Evolutionary conservation across 805 yeast species (phyloP).

Genomic region (Kazachstania africana): DNA sequence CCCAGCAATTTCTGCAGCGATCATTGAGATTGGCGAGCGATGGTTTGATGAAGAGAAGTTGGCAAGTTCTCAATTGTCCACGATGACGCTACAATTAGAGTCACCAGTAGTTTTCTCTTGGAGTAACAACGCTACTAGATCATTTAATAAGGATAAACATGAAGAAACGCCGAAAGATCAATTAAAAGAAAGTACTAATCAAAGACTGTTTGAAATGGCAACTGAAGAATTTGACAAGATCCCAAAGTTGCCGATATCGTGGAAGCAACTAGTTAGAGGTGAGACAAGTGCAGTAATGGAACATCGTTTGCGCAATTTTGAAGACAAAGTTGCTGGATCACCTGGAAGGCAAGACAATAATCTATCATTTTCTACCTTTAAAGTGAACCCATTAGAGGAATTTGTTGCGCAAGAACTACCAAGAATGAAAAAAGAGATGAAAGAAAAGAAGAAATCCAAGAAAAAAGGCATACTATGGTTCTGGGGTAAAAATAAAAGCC

Average conservation of each 20-base stretch:
- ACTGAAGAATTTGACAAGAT: not conserved
- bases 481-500: constrained; percentile 9
- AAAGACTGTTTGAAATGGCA: constrained; percentile 8
- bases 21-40: constrained; percentile 6
- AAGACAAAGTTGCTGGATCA: too few species aligned
- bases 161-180: not conserved
- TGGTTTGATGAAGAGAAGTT: constrained; percentile 19
- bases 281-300: too few species aligned
- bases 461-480: constrained; percentile 19
- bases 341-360: too few species aligned
- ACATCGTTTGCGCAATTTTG: too few species aligned
- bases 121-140: constrained; percentile 9
- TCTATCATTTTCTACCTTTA: too few species aligned
- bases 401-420: constrained; percentile 21
- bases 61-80: constrained; percentile 4
- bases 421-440: constrained; percentile 10
- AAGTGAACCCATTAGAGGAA: constrained; percentile 21
- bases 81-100: constrained; percentile 12
- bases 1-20: too few species aligned
- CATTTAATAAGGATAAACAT: constrained; percentile 2
- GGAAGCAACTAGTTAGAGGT: too few species aligned
- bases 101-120: constrained; percentile 21
- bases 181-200: constrained; percentile 7
- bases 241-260: not conserved
- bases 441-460: constrained; percentile 9